phyloP scores from a whole-genome alignment of 1,284 basidiomycete genomes.

The Naganishia cerealis region DNA sequence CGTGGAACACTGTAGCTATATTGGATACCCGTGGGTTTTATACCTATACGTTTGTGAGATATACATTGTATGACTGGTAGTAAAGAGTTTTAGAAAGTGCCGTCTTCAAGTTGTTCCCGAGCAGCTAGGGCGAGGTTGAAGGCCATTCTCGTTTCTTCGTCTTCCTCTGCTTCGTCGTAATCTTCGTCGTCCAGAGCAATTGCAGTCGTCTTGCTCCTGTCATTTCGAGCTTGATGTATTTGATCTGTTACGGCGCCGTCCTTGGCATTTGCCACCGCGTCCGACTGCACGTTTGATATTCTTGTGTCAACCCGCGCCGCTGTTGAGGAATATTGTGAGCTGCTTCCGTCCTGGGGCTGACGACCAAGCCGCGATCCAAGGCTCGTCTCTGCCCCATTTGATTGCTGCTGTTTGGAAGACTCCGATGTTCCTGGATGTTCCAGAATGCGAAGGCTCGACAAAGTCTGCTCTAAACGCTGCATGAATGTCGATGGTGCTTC shows the following conservation, averaged over 20 bases:
- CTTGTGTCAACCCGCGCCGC: not conserved
- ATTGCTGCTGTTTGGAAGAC: not conserved
- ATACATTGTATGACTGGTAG: not conserved
- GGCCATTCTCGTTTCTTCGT: constrained; percentile 28
- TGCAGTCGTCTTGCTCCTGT: not conserved
- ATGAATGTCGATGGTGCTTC: constrained; percentile 24
- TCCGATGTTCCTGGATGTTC: constrained; percentile 1
- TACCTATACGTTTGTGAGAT: not conserved
- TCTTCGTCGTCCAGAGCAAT: not conserved
- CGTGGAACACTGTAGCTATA: not conserved
- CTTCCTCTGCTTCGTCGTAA: constrained; percentile 25
- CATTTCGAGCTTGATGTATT: not conserved
- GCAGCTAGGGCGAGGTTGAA: constrained; percentile 29
- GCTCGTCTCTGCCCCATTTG: not conserved
- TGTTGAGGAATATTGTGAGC: not conserved
- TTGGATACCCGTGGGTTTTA: not conserved
- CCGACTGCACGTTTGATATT: not conserved
- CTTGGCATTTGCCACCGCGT: not conserved
- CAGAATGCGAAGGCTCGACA: constrained; percentile 19
- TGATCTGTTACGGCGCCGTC: not conserved
- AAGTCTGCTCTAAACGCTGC: constrained; percentile 19
- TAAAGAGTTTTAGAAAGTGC: constrained; percentile 3
- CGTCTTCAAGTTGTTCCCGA: constrained; percentile 27
- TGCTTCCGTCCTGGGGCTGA: not conserved
- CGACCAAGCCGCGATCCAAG: not conserved